Percentiles rank a stretch among this genome's conserved stretches.
phyloP scores from a whole-genome alignment of 257 asterid species.

The Prunella vulgaris region DNA sequence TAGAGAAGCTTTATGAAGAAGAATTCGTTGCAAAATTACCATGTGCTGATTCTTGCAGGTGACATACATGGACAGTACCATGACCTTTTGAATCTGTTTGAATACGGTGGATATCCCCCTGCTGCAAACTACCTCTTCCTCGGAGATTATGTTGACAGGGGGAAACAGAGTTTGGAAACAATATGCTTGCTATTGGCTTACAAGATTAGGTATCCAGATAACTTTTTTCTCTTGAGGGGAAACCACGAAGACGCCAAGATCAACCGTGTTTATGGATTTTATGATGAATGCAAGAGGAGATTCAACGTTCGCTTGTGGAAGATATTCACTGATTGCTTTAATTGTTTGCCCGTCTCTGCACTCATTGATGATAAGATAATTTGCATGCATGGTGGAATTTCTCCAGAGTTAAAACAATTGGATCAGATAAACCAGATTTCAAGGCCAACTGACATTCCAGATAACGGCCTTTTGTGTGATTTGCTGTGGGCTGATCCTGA shows the following conservation, averaged over 20 bases:
- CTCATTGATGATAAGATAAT: conserved; percentile 71
- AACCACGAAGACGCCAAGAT: conserved; percentile 84
- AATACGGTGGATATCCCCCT: conserved; percentile 74
- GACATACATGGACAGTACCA: conserved; percentile 86
- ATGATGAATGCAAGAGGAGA: conserved; percentile 78
- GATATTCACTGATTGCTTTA: conserved; percentile 78
- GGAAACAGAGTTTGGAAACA: conserved; percentile 83
- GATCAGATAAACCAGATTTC: conserved; percentile 55
- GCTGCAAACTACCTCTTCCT: conserved; percentile 67
- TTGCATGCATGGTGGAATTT: conserved; percentile 88
- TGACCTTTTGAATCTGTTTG: conserved; percentile 65
- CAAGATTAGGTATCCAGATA: conserved; percentile 66
- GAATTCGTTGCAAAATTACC: no score
- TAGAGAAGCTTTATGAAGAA: no score
- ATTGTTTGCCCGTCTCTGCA: conserved; percentile 74
- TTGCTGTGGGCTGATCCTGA: conserved; percentile 85
- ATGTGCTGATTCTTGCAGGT: conserved; percentile 42
- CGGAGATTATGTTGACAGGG: conserved; percentile 79
- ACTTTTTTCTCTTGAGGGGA: conserved; percentile 63
- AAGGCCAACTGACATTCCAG: conserved; percentile 74
- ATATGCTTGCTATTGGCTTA: conserved; percentile 74
- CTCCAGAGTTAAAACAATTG: conserved; percentile 51
- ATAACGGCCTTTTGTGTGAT: conserved; percentile 70
- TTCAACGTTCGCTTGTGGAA: conserved; percentile 81
- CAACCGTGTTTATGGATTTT: conserved; percentile 77